Conservation (phyloP, 192 early-diverging fungal species). For the Gigaspora rosea region DNA sequence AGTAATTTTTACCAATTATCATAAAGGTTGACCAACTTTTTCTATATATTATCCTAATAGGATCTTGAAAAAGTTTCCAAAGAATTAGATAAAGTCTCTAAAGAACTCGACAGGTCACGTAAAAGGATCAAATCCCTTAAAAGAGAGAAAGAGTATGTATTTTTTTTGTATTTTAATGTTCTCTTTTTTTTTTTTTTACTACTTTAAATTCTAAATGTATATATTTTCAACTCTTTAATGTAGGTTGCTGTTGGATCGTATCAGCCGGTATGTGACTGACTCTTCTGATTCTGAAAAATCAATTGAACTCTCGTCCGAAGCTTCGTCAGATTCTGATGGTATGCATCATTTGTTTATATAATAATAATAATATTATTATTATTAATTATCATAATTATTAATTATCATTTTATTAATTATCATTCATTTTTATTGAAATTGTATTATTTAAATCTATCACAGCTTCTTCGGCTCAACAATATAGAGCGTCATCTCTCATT, state of each 20-base stretch:
- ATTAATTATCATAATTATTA: too few species aligned
- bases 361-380: neutral
- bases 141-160: conserved; percentile 29
- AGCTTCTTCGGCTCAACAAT: conserved; percentile 33
- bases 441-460: neutral
- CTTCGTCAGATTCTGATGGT: conserved; percentile 19
- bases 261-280: conserved; percentile 21
- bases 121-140: conserved; percentile 27
- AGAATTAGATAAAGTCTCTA: conserved; percentile 14
- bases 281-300: conserved; percentile 25
- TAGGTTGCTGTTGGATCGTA: conserved; percentile 25
- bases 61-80: neutral
- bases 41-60: neutral
- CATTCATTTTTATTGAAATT: too few species aligned
- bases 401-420: too few species aligned
- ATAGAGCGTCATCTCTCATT: conserved; percentile 34
- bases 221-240: neutral
- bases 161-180: neutral
- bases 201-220: neutral
- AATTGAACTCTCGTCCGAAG: conserved; percentile 1
- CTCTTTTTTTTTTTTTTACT: neutral
- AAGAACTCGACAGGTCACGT: conserved; percentile 26
- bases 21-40: neutral
- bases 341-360: neutral
- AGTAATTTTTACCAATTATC: too few species aligned